These are phyloP conservation scores for Aspergillus sp. DNA, from an alignment of 2,329 filamentous ascomycete species.

Conservation along the genomic window DNA sequence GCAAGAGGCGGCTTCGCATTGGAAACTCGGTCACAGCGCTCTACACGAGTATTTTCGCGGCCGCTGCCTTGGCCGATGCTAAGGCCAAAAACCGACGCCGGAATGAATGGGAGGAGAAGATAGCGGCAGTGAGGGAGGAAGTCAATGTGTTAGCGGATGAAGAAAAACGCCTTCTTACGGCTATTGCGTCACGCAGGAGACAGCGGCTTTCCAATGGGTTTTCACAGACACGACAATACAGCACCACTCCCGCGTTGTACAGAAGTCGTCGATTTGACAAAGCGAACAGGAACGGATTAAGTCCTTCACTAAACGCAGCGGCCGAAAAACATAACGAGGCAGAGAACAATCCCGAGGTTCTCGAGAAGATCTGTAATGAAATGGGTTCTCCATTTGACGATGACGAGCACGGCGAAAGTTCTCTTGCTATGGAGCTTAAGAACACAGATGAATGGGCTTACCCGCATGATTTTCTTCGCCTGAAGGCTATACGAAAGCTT, in stretches of 20 bases:
- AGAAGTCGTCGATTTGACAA: no score
- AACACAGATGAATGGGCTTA: no score
- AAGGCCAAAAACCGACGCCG: constrained; percentile 35
- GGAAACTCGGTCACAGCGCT: constrained; percentile 40
- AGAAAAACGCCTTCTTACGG: constrained; percentile 30
- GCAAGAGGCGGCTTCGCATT: constrained; percentile 33
- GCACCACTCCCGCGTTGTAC: constrained; percentile 4
- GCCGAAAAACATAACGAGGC: no score
- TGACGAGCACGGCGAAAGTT: no score
- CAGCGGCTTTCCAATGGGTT: constrained; percentile 11
- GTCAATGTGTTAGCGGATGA: constrained; percentile 35
- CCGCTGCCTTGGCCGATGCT: constrained; percentile 37
- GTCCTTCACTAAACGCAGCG: no score
- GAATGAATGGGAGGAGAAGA: constrained; percentile 37
- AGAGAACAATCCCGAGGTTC: no score
- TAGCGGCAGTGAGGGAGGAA: constrained; percentile 39
- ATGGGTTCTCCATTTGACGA: no score
- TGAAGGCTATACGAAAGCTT: constrained; percentile 35
- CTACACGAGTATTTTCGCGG: constrained; percentile 41
- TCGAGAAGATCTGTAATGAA: no score
- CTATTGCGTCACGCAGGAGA: constrained; percentile 22
- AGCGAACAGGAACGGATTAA: no score
- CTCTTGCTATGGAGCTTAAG: no score
- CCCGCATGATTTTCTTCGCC: constrained; percentile 21
- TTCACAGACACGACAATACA: constrained; percentile 11